Evolutionary conservation across 805 yeast genomes (phyloP).

Genomic region (Saturnispora galanensis): DNA sequence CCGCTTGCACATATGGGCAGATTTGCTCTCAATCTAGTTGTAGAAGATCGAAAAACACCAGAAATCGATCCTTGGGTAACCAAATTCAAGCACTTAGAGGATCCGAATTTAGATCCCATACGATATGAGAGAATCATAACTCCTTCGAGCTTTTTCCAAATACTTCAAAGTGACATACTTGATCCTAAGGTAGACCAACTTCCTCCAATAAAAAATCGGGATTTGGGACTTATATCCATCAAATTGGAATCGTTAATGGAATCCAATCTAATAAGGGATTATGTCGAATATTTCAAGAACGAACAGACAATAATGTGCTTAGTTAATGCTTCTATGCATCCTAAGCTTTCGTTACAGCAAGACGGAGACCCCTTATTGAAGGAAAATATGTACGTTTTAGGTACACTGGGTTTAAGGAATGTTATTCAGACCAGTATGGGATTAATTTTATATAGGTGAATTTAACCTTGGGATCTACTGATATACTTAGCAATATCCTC

Average conservation of each 20-base stretch:
- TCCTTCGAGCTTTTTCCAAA: not conserved
- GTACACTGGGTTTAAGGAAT: not conserved
- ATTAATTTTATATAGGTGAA: not conserved
- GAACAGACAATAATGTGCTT: not conserved
- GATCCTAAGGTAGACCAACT: too few relatives aligned
- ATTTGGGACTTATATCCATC: not conserved
- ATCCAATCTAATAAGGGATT: not conserved
- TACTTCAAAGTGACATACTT: too few relatives aligned
- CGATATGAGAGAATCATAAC: not conserved
- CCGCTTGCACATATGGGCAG: not conserved
- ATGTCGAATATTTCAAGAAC: not conserved
- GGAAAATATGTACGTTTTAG: constrained; percentile 3
- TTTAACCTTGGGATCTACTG: constrained; percentile 15
- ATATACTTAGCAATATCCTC: constrained; percentile 65
- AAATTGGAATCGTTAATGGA: not conserved
- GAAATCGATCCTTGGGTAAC: not conserved
- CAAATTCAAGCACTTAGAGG: not conserved
- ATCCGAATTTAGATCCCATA: not conserved
- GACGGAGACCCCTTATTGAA: not conserved
- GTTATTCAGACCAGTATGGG: constrained; percentile 1
- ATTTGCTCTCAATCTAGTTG: not conserved
- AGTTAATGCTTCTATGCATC: constrained; percentile 2
- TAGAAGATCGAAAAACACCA: not conserved
- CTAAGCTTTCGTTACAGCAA: not conserved
- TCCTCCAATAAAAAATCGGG: not conserved